Evolutionary conservation across 2,329 filamentous ascomycete species (phyloP), one percentile per base, ranked within the genome.

Genomic region (Blastomyces gilchristii): DNA sequence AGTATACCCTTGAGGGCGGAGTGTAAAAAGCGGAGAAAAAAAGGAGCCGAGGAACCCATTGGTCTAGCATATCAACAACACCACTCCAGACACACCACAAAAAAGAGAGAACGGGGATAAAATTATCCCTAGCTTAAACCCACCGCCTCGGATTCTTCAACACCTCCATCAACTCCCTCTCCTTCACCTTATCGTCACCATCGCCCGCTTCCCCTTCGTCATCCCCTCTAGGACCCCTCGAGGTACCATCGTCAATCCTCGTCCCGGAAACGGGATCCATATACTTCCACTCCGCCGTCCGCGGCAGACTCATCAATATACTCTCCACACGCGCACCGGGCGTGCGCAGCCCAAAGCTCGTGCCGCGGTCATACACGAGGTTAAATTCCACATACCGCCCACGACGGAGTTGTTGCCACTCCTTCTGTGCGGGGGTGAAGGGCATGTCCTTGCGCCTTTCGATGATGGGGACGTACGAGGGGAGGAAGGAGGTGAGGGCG

Each of bases 341-440:
- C 0, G 93, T 96, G 72, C 94, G 94, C 67, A 99, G 79, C 1
- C 94, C 94, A 75, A 99, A 99, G 8, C 89, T 87, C 1, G 94
- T 99, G 2, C 94, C 94, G 34, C 94, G 85, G 78, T 99, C 94
- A 77, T 99, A 92, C 63, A 99, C 91, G 47, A 99, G 83, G 77
- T 99, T 99, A 77, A 99, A 99, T 78, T 99, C 94, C 66, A 99
- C 94, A 74, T 99, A 99, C 71, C 91, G 83, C n/a, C 94, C 94
- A 67, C 94, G 82, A 59, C 94, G 84, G 66, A 99, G 82, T 79
- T 97, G 94, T 79, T 99, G 94, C 94, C 94, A 99, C 68, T 90
- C 85, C 80, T 96, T 97, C 78, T 97, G 89, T 68, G 87, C 82
- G 58, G 88, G 87, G 0, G 86, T 92, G 71, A 86, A 99, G 0